Evolutionary conservation across 2,329 filamentous ascomycete species (phyloP).

Genomic region (Ambrosiella xylebori): DNA sequence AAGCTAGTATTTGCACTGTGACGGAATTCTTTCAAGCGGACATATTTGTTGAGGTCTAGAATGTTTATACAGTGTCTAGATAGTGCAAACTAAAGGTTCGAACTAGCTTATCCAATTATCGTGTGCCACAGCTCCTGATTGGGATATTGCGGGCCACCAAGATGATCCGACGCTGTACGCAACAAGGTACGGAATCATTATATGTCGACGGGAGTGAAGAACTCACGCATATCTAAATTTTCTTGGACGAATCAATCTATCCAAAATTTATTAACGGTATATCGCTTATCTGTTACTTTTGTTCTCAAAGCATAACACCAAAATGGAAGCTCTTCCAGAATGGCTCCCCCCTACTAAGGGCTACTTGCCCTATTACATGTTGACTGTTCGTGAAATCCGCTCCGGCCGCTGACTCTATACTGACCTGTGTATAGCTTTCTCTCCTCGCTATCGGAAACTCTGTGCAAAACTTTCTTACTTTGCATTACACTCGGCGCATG

Average conservation of each 20-base stretch:
- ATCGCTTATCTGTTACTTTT: neutral
- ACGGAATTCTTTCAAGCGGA: neutral
- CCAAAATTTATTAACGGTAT: neutral
- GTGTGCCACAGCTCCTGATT: neutral
- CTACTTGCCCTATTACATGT: slow-evolving; percentile 41
- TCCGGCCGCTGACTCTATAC: neutral
- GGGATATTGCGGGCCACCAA: neutral
- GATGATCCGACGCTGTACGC: neutral
- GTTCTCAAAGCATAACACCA: neutral
- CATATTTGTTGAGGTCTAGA: neutral
- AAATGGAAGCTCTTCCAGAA: slow-evolving; percentile 25
- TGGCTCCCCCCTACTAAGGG: slow-evolving; percentile 33
- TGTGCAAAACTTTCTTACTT: slow-evolving; percentile 64
- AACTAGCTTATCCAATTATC: neutral
- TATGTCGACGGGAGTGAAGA: neutral
- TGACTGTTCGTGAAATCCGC: slow-evolving; percentile 27
- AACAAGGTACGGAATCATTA: no score
- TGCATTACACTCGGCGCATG: slow-evolving; percentile 69
- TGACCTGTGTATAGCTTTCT: slow-evolving; percentile 44
- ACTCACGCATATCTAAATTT: neutral
- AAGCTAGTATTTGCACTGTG: neutral
- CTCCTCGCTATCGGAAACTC: slow-evolving; percentile 70
- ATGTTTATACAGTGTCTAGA: neutral
- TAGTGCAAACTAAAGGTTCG: neutral
- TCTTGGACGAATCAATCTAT: neutral